Evolutionary conservation across 805 yeast species (phyloP), one percentile per base, ranked within the genome.

Genomic region (Lachancea sp.): DNA sequence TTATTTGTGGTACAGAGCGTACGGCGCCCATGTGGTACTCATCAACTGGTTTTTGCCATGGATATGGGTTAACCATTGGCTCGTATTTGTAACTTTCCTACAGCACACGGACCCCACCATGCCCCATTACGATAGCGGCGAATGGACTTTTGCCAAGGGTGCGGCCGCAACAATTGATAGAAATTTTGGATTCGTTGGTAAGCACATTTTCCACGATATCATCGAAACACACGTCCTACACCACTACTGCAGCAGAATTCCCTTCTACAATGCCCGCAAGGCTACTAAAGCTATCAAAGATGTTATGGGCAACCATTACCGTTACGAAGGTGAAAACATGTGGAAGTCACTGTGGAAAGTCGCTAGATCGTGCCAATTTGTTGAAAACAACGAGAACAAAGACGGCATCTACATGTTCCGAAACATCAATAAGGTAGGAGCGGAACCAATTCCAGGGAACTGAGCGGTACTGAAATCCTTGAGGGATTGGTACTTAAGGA

Each of bases 141-240:
- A 79, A 61, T 85, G 95, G 95, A 84, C 74, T 52, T 83, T 83
- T 61, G 88, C 89, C 37, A 75, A 89, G 58, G 95, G 95, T 50
- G 95, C 95, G 21, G 89, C 92, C 42, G 84, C 90, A 45, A 85
- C 95, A 41, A 78, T 86, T 47, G 95, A 85, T 64, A 72, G 95
- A 58, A 79, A 83, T 57, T 82, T 83, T 58, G 90, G 92, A 22
- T 80, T 84, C 58, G 69, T 82, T 47, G 95, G 95, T 43, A 69
- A 75, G 58, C 75, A 75, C 71, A 68, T 83, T 55, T 81, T 85
- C 78, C 95, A 85, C 64, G 94, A 83, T 61, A 85, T 85, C 56
- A 84, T 85, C 57, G 95, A 85, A 68, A 86, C 95, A 40, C 95
- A 85, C 60, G 95, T 86, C 40, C 72, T 82, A 54, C 95, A 85